These are phyloP conservation scores for Hyaloscypha bicolor DNA, from an alignment of 495 filamentous ascomycete species.

Conservation along the genomic window DNA sequence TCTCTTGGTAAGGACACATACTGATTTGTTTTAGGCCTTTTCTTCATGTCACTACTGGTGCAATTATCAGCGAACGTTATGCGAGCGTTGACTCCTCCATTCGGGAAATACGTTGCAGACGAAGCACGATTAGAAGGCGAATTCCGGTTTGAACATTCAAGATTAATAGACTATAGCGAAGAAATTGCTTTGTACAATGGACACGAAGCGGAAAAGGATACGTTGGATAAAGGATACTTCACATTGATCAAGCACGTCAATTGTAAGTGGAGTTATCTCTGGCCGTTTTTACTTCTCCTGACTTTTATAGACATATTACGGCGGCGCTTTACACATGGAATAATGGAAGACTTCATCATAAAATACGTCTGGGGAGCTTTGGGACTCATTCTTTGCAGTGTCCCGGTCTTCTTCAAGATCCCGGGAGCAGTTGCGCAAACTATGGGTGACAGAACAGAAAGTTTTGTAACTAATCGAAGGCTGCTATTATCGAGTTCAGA, in stretches of 20 bases:
- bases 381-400: conserved; percentile 89
- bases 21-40: conserved; percentile 35
- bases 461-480: conserved; percentile 91
- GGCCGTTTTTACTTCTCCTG: background rate
- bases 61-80: conserved; percentile 91
- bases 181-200: conserved; percentile 92
- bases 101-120: conserved; percentile 97
- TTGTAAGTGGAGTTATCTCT: conserved; percentile 35
- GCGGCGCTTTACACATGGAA: conserved; percentile 86
- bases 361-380: conserved; percentile 99
- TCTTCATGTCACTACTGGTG: conserved; percentile 92
- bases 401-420: conserved; percentile 94
- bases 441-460: conserved; percentile 91
- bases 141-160: conserved; percentile 92
- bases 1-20: background rate
- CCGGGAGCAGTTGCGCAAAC: conserved; percentile 72
- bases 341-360: conserved; percentile 99
- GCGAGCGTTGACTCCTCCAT: conserved; percentile 94
- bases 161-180: conserved; percentile 92
- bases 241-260: conserved; percentile 99
- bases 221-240: conserved; percentile 96
- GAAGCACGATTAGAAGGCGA: conserved; percentile 94
- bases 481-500: conserved; percentile 91
- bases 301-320: conserved; percentile 67
- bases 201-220: conserved; percentile 96